These are phyloP conservation scores for Jaltomata sinuosa DNA, from an alignment of 257 asterid species.

Conservation along the genomic window DNA sequence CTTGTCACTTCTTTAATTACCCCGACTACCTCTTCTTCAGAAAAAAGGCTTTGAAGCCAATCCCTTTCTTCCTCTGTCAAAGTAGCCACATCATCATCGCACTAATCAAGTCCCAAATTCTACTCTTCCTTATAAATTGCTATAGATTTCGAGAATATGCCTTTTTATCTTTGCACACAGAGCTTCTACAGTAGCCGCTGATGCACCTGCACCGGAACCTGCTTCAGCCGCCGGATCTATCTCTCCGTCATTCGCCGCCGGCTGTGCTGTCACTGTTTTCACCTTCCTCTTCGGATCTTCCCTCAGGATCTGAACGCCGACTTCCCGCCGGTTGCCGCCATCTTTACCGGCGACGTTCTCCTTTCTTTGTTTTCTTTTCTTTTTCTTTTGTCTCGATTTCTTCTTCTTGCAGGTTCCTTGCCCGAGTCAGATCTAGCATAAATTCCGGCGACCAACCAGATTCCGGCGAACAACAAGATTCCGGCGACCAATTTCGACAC, in stretches of 20 bases:
- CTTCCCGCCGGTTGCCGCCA: no score
- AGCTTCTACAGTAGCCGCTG: no score
- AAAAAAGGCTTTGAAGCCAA: background rate
- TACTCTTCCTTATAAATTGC: background rate
- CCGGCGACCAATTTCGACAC: no score
- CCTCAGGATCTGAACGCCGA: no score
- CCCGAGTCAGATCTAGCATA: no score
- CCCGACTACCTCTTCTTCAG: background rate
- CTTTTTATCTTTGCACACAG: background rate
- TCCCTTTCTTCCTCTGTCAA: background rate
- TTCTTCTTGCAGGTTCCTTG: no score
- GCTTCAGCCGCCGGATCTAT: constrained; percentile 24
- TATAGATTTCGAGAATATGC: background rate
- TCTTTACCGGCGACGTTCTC: no score
- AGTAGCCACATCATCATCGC: background rate
- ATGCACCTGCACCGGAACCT: constrained; percentile 23
- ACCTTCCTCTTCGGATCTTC: background rate
- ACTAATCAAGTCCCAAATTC: background rate
- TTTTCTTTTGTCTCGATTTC: no score
- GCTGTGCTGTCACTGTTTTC: constrained; percentile 22
- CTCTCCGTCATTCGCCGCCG: background rate
- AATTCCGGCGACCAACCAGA: no score
- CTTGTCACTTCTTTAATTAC: no score
- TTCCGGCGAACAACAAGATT: no score
- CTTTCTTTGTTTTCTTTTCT: no score